Conservation (phyloP, 2,329 filamentous ascomycete genomes). For the Monascus ruber region DNA sequence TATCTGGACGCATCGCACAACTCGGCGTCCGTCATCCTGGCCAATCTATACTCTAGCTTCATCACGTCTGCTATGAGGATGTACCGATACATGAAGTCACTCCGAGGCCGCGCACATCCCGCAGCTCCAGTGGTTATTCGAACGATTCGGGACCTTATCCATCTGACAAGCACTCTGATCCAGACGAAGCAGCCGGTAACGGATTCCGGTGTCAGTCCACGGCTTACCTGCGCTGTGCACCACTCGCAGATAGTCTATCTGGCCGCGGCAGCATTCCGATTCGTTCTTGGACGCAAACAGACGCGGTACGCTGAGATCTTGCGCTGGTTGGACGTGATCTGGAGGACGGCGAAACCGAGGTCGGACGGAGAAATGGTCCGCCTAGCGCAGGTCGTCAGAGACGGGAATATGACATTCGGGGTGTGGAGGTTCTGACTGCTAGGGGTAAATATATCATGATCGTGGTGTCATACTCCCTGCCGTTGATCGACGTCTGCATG, state of each 20-base stretch:
- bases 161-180: slow-evolving; percentile 54
- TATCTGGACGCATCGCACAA: slow-evolving; percentile 56
- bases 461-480: too few relatives aligned
- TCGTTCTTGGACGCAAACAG: slow-evolving; percentile 60
- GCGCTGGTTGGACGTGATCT: slow-evolving; percentile 51
- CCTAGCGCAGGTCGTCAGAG: slow-evolving; percentile 22
- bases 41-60: slow-evolving; percentile 67
- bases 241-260: slow-evolving; percentile 53
- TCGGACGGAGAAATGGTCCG: slow-evolving; percentile 23
- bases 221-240: slow-evolving; percentile 35
- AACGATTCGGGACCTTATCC: slow-evolving; percentile 55
- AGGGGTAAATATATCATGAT: too few relatives aligned
- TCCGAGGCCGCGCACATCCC: slow-evolving; percentile 46
- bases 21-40: slow-evolving; percentile 52
- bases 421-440: slow-evolving; percentile 22
- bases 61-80: slow-evolving; percentile 66
- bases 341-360: slow-evolving; percentile 26
- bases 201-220: slow-evolving; percentile 1
- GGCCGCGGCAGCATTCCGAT: slow-evolving; percentile 57
- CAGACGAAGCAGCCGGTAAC: slow-evolving; percentile 32
- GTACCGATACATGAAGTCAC: slow-evolving; percentile 48
- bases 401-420: slow-evolving; percentile 24
- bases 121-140: slow-evolving; percentile 48
- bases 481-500: too few relatives aligned
- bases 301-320: slow-evolving; percentile 55